These are phyloP conservation scores for Jackrogersella multiformis DNA, from an alignment of 495 filamentous ascomycete genomes.

Conservation along the genomic window DNA sequence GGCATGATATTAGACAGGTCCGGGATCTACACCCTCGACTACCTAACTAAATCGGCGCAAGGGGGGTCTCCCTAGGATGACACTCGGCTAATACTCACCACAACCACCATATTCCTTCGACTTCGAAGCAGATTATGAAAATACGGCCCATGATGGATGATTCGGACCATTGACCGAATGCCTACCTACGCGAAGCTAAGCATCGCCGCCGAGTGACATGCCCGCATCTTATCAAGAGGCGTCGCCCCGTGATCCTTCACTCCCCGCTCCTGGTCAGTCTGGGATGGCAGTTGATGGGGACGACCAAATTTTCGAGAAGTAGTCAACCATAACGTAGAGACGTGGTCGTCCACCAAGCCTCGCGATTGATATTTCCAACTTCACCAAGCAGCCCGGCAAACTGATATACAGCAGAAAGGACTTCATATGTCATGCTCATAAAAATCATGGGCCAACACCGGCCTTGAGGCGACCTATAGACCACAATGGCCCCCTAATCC, in stretches of 20 bases:
- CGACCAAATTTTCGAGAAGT: slow-evolving; percentile 7
- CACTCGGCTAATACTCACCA: slow-evolving; percentile 39
- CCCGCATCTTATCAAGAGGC: slow-evolving; percentile 37
- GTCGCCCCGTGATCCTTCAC: slow-evolving; percentile 32
- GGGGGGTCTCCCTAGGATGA: slow-evolving; percentile 36
- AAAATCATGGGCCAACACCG: slow-evolving; percentile 14
- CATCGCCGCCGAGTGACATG: slow-evolving; percentile 34
- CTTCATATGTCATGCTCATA: background rate
- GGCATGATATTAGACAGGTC: slow-evolving; percentile 37
- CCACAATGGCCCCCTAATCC: background rate
- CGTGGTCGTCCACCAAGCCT: background rate
- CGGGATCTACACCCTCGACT: slow-evolving; percentile 43
- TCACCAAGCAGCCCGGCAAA: background rate
- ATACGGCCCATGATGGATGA: background rate
- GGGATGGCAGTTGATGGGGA: slow-evolving; percentile 28
- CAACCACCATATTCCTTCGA: slow-evolving; percentile 9
- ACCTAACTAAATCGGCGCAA: slow-evolving; percentile 42
- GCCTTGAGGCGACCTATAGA: background rate
- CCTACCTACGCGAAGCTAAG: slow-evolving; percentile 21
- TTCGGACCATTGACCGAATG: slow-evolving; percentile 1
- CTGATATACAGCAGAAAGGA: background rate
- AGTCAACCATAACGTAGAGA: slow-evolving; percentile 1
- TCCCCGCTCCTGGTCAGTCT: slow-evolving; percentile 36
- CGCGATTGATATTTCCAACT: background rate
- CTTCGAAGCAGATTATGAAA: slow-evolving; percentile 10